These are phyloP conservation scores for Talaromyces islandicus DNA, from an alignment of 2,329 filamentous ascomycete species.

Conservation along the genomic window DNA sequence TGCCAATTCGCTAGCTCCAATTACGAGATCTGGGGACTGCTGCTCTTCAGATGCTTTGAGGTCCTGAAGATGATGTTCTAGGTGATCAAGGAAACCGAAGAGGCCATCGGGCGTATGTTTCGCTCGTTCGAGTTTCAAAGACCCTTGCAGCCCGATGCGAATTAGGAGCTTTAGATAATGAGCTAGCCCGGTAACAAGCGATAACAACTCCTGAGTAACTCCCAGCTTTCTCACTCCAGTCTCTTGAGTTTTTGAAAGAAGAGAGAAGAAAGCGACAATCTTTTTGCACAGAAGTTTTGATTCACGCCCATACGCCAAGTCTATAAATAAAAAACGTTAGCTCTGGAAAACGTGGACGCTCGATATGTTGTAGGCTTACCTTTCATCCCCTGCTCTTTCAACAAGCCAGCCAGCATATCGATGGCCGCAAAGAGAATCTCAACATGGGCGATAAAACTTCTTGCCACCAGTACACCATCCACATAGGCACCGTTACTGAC, in stretches of 20 bases:
- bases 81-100: conserved; percentile 74
- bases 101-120: conserved; percentile 67
- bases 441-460: conserved; percentile 93
- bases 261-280: conserved; percentile 93
- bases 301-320: conserved; percentile 85
- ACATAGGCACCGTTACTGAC: conserved; percentile 97
- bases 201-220: conserved; percentile 96
- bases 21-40: conserved; percentile 56
- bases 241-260: conserved; percentile 91
- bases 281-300: conserved; percentile 99
- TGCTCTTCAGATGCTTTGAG: conserved; percentile 63
- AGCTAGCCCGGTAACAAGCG: conserved; percentile 88
- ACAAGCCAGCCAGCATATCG: conserved; percentile 72
- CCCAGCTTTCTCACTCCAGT: conserved; percentile 83
- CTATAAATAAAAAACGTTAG: conserved; percentile 44
- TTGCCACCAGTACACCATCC: conserved; percentile 89
- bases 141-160: conserved; percentile 89
- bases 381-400: conserved; percentile 66
- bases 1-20: conserved; percentile 61
- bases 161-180: conserved; percentile 98
- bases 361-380: conserved; percentile 46
- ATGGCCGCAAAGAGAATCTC: conserved; percentile 86
- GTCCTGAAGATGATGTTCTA: conserved; percentile 71
- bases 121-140: conserved; percentile 85
- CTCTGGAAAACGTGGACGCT: conserved; percentile 14